These are phyloP conservation scores for Kodamaea sp. DNA, from an alignment of 1,139 yeast species.

Conservation along the genomic window DNA sequence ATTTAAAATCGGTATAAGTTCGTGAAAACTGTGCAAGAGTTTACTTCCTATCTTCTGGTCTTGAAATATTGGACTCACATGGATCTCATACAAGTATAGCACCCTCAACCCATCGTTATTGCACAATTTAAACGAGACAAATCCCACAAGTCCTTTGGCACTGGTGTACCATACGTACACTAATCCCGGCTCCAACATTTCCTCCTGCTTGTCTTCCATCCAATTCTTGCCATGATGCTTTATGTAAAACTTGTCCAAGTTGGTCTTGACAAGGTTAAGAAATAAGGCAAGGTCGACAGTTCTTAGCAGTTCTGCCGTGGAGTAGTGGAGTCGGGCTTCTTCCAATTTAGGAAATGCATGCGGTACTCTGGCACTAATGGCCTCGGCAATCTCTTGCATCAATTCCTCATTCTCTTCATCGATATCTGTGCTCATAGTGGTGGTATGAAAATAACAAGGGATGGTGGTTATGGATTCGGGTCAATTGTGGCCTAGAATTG, in stretches of 20 bases:
- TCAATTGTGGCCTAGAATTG: too few relatives aligned
- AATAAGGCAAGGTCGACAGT: slow-evolving; percentile 16
- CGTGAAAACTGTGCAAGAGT: slow-evolving; percentile 34
- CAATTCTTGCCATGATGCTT: slow-evolving; percentile 42
- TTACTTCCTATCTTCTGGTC: slow-evolving; percentile 33
- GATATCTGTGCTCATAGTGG: slow-evolving; percentile 3
- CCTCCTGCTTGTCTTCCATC: slow-evolving; percentile 43
- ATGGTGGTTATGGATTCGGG: too few relatives aligned
- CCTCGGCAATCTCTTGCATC: slow-evolving; percentile 19
- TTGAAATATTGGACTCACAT: slow-evolving; percentile 35
- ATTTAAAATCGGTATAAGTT: slow-evolving; percentile 20
- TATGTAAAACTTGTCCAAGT: slow-evolving; percentile 32
- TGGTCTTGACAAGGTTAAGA: slow-evolving; percentile 28
- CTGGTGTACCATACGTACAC: slow-evolving; percentile 35
- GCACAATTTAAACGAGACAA: slow-evolving; percentile 45
- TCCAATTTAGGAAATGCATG: slow-evolving; percentile 16
- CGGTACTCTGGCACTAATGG: slow-evolving; percentile 15
- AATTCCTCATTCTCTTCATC: slow-evolving; percentile 24
- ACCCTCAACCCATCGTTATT: slow-evolving; percentile 31
- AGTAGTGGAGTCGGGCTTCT: slow-evolving; percentile 6
- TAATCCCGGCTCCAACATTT: slow-evolving; percentile 49
- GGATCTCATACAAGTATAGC: slow-evolving; percentile 58
- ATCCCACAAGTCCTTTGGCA: slow-evolving; percentile 25
- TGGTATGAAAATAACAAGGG: neutral
- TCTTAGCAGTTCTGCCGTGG: slow-evolving; percentile 15